These are phyloP conservation scores for Naematelia encephala DNA, from an alignment of 768 basidiomycete species.

Conservation along the genomic window DNA sequence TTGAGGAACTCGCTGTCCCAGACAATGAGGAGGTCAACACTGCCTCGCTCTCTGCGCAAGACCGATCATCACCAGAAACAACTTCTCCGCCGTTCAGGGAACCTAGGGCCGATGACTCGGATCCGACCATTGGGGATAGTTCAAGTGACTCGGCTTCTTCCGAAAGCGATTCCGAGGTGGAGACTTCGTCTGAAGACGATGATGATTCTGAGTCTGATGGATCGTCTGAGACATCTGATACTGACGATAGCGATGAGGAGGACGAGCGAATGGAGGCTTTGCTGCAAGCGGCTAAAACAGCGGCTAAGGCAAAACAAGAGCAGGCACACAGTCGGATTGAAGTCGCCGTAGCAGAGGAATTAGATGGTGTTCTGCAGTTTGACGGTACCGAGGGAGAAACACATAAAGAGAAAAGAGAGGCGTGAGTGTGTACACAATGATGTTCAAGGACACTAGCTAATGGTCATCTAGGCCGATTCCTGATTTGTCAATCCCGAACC, in stretches of 20 bases:
- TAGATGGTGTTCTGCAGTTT: constrained; percentile 19
- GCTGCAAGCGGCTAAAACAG: constrained; percentile 10
- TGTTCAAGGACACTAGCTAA: too few relatives aligned
- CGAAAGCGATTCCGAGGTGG: constrained; percentile 10
- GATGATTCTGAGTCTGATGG: constrained; percentile 5
- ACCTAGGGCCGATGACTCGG: neutral
- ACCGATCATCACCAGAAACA: neutral
- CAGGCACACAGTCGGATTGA: neutral
- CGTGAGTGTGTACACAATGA: too few relatives aligned
- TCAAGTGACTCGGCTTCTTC: neutral
- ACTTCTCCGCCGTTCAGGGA: neutral
- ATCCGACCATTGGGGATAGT: neutral
- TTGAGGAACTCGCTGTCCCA: neutral
- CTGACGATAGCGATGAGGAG: constrained; percentile 7
- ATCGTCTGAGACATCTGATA: neutral
- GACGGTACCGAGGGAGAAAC: constrained; percentile 29
- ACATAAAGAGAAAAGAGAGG: constrained; percentile 27
- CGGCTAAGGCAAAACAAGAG: constrained; percentile 2
- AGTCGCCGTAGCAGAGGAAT: constrained; percentile 13
- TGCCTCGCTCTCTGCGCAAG: neutral
- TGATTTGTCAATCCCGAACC: constrained; percentile 28
- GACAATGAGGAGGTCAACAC: neutral
- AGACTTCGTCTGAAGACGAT: constrained; percentile 17
- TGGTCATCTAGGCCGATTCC: constrained; percentile 35
- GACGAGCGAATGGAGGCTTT: constrained; percentile 5